phyloP scores from a whole-genome alignment of 139 green algal genomes.

The Coelastrella sp. region DNA sequence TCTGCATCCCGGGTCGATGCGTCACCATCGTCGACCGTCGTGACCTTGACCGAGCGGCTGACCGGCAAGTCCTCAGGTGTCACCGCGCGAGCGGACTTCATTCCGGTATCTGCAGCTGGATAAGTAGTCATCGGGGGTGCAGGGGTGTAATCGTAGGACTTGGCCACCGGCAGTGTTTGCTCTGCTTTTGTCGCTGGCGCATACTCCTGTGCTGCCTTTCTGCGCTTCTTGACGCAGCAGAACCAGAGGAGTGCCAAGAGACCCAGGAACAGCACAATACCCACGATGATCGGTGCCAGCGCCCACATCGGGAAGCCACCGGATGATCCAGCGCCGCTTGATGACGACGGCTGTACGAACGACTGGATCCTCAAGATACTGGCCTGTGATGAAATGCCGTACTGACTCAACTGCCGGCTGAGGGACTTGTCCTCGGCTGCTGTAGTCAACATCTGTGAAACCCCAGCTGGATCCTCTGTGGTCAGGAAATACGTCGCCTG shows the following conservation, averaged over 20 bases:
- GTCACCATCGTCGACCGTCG: background rate
- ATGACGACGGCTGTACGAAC: background rate
- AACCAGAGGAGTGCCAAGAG: constrained; percentile 1
- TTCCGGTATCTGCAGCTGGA: background rate
- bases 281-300: constrained; percentile 21
- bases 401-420: constrained; percentile 5
- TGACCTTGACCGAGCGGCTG: constrained; percentile 8
- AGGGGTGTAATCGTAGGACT: constrained; percentile 21
- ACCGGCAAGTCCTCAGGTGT: constrained; percentile 29
- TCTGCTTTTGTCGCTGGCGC: background rate
- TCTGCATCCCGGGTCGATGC: background rate
- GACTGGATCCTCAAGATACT: constrained; percentile 16
- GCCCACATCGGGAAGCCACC: constrained; percentile 38
- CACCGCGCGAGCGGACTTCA: background rate
- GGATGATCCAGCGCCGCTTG: background rate
- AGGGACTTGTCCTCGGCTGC: constrained; percentile 4
- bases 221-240: constrained; percentile 10
- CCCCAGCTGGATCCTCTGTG: constrained; percentile 2
- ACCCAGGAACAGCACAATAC: background rate
- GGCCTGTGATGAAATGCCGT: constrained; percentile 19
- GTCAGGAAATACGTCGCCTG: constrained; percentile 40
- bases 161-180: background rate
- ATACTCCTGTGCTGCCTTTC: background rate
- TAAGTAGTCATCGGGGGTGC: background rate
- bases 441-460: background rate